phyloP scores from a whole-genome alignment of 148 eudicot species.

The Fallopia convolvulus region DNA sequence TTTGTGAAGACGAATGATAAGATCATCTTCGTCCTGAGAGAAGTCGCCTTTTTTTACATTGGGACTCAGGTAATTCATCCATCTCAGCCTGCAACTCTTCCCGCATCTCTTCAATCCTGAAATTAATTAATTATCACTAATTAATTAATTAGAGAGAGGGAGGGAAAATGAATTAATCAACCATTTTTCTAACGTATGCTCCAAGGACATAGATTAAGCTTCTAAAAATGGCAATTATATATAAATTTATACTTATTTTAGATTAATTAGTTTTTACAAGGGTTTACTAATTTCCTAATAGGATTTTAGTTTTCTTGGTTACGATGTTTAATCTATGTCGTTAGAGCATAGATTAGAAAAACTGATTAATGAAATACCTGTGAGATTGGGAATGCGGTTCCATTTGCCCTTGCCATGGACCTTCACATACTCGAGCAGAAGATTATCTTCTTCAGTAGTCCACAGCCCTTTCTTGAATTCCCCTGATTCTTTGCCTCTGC shows the following conservation, averaged over 20 bases:
- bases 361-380: too few species aligned
- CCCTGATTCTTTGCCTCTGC: not conserved
- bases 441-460: slow-evolving; percentile 24
- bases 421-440: slow-evolving; percentile 17
- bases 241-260: too few species aligned
- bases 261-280: too few species aligned
- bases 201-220: too few species aligned
- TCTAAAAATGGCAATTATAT: too few species aligned
- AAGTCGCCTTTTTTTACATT: slow-evolving; percentile 17
- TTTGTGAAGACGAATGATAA: slow-evolving; percentile 24
- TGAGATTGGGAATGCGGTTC: slow-evolving; percentile 19
- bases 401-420: slow-evolving; percentile 21
- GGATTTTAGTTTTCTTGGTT: too few species aligned
- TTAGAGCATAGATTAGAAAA: too few species aligned
- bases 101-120: slow-evolving; percentile 28
- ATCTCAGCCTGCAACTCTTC: slow-evolving; percentile 25
- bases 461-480: slow-evolving; percentile 24
- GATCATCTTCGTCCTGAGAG: slow-evolving; percentile 27
- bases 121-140: slow-evolving; percentile 11
- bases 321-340: too few species aligned
- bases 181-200: too few species aligned
- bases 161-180: not conserved
- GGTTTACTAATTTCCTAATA: too few species aligned
- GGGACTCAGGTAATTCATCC: slow-evolving; percentile 29
- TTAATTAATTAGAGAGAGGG: not conserved